A percentile compares a stretch with the other conserved stretches of the same genome.
These are phyloP conservation scores for Ceraceosorus guamensis DNA, from an alignment of 1,284 basidiomycete species.

Conservation along the genomic window DNA sequence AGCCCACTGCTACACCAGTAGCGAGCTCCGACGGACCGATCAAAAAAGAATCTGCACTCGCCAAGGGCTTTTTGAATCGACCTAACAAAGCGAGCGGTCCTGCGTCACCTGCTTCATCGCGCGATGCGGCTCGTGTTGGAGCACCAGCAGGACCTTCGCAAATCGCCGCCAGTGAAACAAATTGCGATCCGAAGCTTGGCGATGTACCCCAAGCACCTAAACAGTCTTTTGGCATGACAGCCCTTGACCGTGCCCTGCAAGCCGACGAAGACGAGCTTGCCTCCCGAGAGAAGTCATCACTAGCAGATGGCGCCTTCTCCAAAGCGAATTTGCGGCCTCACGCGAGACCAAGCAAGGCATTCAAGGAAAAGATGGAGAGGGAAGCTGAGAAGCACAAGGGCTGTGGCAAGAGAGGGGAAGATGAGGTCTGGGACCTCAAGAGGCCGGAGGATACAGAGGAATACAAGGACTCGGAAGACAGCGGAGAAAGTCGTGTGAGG, in stretches of 20 bases:
- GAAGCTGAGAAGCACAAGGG: background rate
- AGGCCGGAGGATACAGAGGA: constrained; percentile 5
- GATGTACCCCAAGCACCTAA: constrained; percentile 13
- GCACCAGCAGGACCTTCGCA: too few species aligned
- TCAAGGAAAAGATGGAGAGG: constrained; percentile 30
- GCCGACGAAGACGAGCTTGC: constrained; percentile 18
- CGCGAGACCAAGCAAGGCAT: constrained; percentile 44
- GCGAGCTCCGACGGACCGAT: too few species aligned
- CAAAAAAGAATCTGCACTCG: too few species aligned
- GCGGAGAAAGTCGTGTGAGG: constrained; percentile 14
- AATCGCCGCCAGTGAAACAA: too few species aligned
- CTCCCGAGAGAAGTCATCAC: background rate
- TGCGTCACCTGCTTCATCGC: too few species aligned
- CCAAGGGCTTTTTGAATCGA: too few species aligned
- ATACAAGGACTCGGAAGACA: constrained; percentile 4
- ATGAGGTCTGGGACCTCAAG: background rate
- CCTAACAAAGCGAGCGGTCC: too few species aligned
- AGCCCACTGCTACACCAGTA: too few species aligned
- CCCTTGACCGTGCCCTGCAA: constrained; percentile 30
- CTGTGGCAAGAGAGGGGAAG: constrained; percentile 3
- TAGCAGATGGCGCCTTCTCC: constrained; percentile 30
- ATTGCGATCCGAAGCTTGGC: too few species aligned
- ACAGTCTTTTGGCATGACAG: constrained; percentile 34
- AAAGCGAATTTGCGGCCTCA: constrained; percentile 24
- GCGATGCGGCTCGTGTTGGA: too few species aligned